Evolutionary conservation across 345 rosid species (phyloP).

Genomic region (Citrus reticulata): DNA sequence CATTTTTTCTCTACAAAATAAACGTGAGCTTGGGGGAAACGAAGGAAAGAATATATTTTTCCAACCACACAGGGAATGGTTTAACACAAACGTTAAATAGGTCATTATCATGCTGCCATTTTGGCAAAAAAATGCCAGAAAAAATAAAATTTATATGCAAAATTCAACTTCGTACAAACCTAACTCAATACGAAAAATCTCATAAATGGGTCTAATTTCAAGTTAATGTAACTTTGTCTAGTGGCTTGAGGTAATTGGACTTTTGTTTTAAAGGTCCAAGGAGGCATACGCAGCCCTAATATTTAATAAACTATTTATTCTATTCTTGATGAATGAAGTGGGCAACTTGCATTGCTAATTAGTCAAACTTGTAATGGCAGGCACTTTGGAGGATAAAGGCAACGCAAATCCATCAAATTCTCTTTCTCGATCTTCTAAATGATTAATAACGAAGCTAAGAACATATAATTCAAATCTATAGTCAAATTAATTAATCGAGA

Average conservation of each 20-base stretch:
- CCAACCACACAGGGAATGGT: not conserved
- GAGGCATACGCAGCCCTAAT: not conserved
- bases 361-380: slow-evolving; percentile 26
- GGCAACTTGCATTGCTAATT: slow-evolving; percentile 1
- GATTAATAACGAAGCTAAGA: not conserved
- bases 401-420: not conserved
- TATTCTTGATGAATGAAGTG: slow-evolving; percentile 11
- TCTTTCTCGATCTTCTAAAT: not conserved
- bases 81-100: not conserved
- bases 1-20: not conserved
- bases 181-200: not conserved
- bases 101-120: not conserved
- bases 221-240: not conserved
- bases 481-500: not conserved
- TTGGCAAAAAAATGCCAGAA: not conserved
- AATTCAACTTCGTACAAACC: not conserved
- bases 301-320: not conserved
- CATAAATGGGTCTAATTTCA: not conserved
- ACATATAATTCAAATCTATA: not conserved
- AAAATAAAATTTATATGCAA: too few relatives aligned
- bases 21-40: not conserved
- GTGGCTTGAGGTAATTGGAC: not conserved
- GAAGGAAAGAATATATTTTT: too few relatives aligned
- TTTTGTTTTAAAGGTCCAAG: not conserved
- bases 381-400: slow-evolving; percentile 19